These are phyloP conservation scores for Colletotrichum paranaense DNA, from an alignment of 2,329 filamentous ascomycete species.

Conservation along the genomic window DNA sequence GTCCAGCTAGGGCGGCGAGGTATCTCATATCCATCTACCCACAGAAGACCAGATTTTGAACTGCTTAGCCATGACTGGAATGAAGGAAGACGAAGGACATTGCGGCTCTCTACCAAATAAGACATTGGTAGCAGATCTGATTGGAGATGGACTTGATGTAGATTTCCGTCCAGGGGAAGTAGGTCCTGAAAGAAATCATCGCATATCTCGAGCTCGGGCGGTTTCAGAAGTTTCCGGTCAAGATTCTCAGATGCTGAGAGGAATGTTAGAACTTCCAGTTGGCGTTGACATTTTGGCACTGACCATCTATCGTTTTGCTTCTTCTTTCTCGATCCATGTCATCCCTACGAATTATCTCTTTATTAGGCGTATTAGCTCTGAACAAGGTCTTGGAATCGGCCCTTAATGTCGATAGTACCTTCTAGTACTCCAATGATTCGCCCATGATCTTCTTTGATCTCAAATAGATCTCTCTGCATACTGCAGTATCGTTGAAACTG, in stretches of 20 bases:
- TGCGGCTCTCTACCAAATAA: not conserved
- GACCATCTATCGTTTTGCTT: no score
- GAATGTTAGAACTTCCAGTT: not conserved
- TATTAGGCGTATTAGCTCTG: not conserved
- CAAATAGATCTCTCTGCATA: not conserved
- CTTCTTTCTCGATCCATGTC: not conserved
- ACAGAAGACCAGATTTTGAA: not conserved
- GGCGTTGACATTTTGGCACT: no score
- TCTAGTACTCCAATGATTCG: not conserved
- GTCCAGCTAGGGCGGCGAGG: not conserved
- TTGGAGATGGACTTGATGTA: fast-evolving
- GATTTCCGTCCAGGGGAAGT: not conserved
- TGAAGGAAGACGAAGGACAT: not conserved
- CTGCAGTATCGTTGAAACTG: not conserved
- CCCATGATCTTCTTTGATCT: not conserved
- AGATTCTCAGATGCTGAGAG: not conserved
- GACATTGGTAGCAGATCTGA: not conserved
- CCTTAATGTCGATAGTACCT: not conserved
- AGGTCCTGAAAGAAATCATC: not conserved
- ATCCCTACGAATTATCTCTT: not conserved
- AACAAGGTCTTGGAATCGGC: not conserved
- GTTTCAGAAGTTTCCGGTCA: not conserved
- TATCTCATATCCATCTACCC: not conserved
- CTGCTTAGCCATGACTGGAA: not conserved
- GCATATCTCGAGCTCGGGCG: not conserved